These are phyloP conservation scores for Diutina neorugosa DNA, from an alignment of 1,139 yeast species.

Conservation along the genomic window DNA sequence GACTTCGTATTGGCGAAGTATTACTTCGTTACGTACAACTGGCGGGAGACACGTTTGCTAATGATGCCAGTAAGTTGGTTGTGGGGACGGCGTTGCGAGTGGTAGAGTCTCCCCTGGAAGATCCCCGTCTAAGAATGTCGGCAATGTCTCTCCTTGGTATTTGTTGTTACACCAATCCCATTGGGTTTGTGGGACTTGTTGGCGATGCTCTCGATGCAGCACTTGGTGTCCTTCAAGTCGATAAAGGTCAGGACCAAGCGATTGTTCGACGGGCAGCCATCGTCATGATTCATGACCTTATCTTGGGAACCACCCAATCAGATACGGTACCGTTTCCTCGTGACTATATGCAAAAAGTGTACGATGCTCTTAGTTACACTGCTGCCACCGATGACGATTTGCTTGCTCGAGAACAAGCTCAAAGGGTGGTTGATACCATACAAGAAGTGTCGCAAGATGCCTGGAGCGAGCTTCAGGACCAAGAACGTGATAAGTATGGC, in stretches of 20 bases:
- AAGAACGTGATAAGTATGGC: neutral
- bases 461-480: neutral
- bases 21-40: conserved; percentile 44
- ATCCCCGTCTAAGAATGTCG: conserved; percentile 65
- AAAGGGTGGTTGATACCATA: conserved; percentile 29
- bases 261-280: conserved; percentile 69
- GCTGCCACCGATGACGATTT: conserved; percentile 40
- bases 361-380: conserved; percentile 31
- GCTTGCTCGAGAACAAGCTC: conserved; percentile 48
- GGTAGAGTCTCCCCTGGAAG: conserved; percentile 25
- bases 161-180: conserved; percentile 47
- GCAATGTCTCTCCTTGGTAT: conserved; percentile 73
- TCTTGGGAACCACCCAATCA: conserved; percentile 31
- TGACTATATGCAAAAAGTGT: conserved; percentile 30
- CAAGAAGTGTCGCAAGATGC: conserved; percentile 17
- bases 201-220: conserved; percentile 61
- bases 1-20: conserved; percentile 74
- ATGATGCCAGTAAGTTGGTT: conserved; percentile 19
- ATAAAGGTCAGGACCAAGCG: conserved; percentile 28
- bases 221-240: conserved; percentile 59
- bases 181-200: conserved; percentile 36
- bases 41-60: conserved; percentile 35
- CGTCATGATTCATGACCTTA: conserved; percentile 53
- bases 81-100: conserved; percentile 23
- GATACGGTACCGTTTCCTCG: conserved; percentile 38